phyloP scores from a whole-genome alignment of 2,329 filamentous ascomycete species.

The Plenodomus tracheiphilus region DNA sequence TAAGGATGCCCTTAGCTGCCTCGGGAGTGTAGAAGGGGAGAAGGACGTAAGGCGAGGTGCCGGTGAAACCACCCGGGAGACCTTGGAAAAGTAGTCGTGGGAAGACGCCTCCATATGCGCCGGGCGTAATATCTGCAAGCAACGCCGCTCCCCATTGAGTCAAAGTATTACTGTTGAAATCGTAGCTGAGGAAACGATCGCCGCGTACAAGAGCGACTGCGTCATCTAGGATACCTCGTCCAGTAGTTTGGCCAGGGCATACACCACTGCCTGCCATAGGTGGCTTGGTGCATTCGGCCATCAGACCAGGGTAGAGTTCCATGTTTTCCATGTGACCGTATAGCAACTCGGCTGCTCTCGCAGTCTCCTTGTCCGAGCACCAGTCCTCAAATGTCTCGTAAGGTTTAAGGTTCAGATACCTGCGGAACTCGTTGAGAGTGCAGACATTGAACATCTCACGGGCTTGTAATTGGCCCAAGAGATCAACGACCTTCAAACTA shows the following conservation, averaged over 20 bases:
- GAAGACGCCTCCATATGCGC: slow-evolving; percentile 54
- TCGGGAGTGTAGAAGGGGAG: slow-evolving; percentile 58
- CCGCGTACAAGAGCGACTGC: slow-evolving; percentile 74
- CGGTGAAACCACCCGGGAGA: slow-evolving; percentile 53
- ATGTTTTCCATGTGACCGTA: slow-evolving; percentile 80
- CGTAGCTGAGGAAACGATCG: slow-evolving; percentile 74
- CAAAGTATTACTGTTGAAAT: slow-evolving; percentile 54
- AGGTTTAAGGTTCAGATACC: slow-evolving; percentile 76
- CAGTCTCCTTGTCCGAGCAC: slow-evolving; percentile 73
- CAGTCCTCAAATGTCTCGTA: slow-evolving; percentile 81
- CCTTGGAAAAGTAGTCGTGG: slow-evolving; percentile 49
- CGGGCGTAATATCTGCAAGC: slow-evolving; percentile 43
- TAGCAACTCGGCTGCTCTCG: slow-evolving; percentile 57
- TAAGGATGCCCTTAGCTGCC: slow-evolving; percentile 52
- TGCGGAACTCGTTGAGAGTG: slow-evolving; percentile 80
- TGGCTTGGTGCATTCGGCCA: slow-evolving; percentile 75
- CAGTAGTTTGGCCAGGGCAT: slow-evolving; percentile 73
- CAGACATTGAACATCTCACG: slow-evolving; percentile 73
- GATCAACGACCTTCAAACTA: slow-evolving; percentile 72
- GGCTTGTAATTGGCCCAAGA: slow-evolving; percentile 76
- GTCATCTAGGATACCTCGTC: slow-evolving; percentile 73
- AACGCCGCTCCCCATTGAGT: slow-evolving; percentile 56
- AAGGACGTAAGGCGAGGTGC: slow-evolving; percentile 54
- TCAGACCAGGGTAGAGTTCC: slow-evolving; percentile 78
- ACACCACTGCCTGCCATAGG: slow-evolving; percentile 67